These are phyloP conservation scores for Carpinus fangiana DNA, from an alignment of 306 rosid species.

Conservation along the genomic window DNA sequence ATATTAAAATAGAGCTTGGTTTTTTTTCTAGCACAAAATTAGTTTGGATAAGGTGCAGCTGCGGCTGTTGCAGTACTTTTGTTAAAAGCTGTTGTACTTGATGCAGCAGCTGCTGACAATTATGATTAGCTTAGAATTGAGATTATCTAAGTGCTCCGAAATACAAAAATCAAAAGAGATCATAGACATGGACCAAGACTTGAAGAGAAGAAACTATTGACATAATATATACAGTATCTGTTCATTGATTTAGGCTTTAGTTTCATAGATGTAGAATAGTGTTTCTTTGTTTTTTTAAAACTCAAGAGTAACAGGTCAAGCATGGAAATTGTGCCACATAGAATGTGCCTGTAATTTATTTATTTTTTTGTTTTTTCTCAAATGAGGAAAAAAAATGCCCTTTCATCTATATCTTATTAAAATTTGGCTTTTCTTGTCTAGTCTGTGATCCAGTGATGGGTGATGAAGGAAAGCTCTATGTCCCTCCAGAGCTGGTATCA, in stretches of 20 bases:
- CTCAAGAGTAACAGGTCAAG: conserved; percentile 13
- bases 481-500: conserved; percentile 76
- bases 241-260: neutral
- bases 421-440: conserved; percentile 33
- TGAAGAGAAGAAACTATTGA: neutral
- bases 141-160: neutral
- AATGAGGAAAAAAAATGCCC: neutral
- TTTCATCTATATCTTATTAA: conserved; percentile 23
- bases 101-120: neutral
- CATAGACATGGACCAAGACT: neutral
- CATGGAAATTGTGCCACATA: conserved; percentile 5
- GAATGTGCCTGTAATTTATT: neutral
- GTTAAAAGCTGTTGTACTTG: neutral
- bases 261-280: neutral
- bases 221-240: neutral
- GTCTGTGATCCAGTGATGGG: conserved; percentile 99
- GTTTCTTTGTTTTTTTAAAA: conserved; percentile 9
- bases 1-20: neutral
- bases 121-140: conserved; percentile 11
- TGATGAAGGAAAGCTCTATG: conserved; percentile 93
- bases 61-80: neutral
- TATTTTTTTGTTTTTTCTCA: neutral
- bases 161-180: neutral
- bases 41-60: neutral
- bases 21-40: neutral